Percentiles rank a stretch among this genome's conserved stretches.
phyloP scores from a whole-genome alignment of 164 flowering plant genomes.

The Aristolochia californica region DNA sequence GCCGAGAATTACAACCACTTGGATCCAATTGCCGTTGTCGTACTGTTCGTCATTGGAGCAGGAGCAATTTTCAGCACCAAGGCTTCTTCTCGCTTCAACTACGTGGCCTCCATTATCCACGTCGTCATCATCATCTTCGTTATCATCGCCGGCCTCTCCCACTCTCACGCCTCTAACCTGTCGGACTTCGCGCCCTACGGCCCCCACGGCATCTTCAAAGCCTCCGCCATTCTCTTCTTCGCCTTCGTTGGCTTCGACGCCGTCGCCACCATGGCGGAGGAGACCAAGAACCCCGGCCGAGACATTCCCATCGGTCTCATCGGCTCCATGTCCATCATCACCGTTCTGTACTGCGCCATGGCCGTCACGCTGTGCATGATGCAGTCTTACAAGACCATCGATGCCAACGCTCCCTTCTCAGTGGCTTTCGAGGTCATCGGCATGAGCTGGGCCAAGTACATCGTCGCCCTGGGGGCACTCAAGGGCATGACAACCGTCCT shows the following conservation, averaged over 20 bases:
- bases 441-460: conserved; percentile 51
- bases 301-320: conserved; percentile 65
- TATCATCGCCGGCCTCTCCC: conserved; percentile 37
- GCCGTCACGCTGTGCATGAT: conserved; percentile 41
- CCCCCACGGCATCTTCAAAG: conserved; percentile 39
- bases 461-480: conserved; percentile 55
- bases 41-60: conserved; percentile 21
- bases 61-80: conserved; percentile 34
- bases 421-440: conserved; percentile 43
- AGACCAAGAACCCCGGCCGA: conserved; percentile 47
- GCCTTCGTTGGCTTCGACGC: conserved; percentile 57
- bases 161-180: conserved; percentile 31
- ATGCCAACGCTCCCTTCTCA: conserved; percentile 37
- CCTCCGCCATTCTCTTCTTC: conserved; percentile 56
- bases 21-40: conserved; percentile 60
- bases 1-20: conserved; percentile 32
- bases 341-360: conserved; percentile 29
- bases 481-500: conserved; percentile 67
- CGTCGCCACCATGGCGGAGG: conserved; percentile 63
- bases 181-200: conserved; percentile 40
- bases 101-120: conserved; percentile 37
- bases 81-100: conserved; percentile 48
- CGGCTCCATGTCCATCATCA: conserved; percentile 46
- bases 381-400: conserved; percentile 28
- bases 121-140: conserved; percentile 40